A percentile compares a stretch with the other conserved stretches of the same genome.
Evolutionary conservation across 192 early-diverging fungal genomes (phyloP).

Genomic region (Coemansia nantahalensis): DNA sequence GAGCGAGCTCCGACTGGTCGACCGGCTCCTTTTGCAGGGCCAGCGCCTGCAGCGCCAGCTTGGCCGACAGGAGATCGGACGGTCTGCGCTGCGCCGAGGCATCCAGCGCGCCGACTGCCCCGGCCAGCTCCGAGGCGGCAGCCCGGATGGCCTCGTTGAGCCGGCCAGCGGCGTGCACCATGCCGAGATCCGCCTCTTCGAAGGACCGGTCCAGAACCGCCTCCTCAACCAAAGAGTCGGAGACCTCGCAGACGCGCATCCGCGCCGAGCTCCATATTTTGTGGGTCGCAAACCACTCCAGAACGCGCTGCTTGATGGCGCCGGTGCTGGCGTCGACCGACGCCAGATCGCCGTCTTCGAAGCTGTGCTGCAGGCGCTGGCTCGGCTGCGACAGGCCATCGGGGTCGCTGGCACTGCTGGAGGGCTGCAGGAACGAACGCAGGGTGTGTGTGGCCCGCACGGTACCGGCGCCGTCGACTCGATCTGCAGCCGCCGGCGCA

Average conservation of each 20-base stretch:
- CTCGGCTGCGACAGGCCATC: constrained; percentile 16
- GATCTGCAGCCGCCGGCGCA: constrained; percentile 1
- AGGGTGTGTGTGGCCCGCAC: no score
- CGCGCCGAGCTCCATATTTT: constrained; percentile 32
- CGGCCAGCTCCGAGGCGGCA: constrained; percentile 11
- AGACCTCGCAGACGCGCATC: constrained; percentile 41
- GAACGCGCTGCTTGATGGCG: constrained; percentile 20
- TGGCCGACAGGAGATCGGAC: constrained; percentile 10
- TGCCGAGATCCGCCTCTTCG: constrained; percentile 42
- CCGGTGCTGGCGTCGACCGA: constrained; percentile 32
- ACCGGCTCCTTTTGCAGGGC: constrained; percentile 20
- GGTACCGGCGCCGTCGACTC: no score
- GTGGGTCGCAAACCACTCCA: constrained; percentile 32
- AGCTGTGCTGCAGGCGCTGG: constrained; percentile 24
- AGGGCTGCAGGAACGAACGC: not conserved
- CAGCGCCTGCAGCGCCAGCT: constrained; percentile 18
- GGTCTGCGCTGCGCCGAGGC: not conserved
- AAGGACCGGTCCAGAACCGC: constrained; percentile 31
- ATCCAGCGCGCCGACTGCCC: constrained; percentile 3
- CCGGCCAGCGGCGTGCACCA: constrained; percentile 44
- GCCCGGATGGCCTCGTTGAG: constrained; percentile 25
- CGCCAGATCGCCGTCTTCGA: constrained; percentile 23
- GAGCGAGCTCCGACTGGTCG: constrained; percentile 25
- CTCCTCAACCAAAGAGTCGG: constrained; percentile 30
- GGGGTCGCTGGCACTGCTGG: not conserved